phyloP scores from a whole-genome alignment of 148 eudicot species.

The Amaranthus cruentus region DNA sequence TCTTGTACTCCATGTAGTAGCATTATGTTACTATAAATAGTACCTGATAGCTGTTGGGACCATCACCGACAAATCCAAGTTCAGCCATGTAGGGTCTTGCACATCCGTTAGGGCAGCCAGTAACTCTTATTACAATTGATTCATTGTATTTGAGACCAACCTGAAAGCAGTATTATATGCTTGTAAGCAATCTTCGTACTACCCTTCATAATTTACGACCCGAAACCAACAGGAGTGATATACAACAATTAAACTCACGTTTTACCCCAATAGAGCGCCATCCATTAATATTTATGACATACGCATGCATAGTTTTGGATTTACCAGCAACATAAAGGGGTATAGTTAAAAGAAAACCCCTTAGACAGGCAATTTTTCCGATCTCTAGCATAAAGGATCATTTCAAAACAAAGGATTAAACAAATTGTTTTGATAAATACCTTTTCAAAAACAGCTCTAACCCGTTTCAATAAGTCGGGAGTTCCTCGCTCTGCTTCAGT shows the following conservation, averaged over 20 bases:
- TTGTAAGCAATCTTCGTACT: constrained; percentile 11
- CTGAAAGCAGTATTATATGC: constrained; percentile 31
- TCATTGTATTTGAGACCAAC: constrained; percentile 84
- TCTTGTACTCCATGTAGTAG: neutral
- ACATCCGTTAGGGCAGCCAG: constrained; percentile 99
- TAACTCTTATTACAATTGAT: constrained; percentile 72
- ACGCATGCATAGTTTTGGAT: too few relatives aligned
- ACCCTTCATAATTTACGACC: neutral
- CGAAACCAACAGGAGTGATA: too few relatives aligned
- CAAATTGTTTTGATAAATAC: constrained; percentile 29
- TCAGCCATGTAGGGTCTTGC: constrained; percentile 99
- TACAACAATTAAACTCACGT: too few relatives aligned
- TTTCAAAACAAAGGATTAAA: neutral
- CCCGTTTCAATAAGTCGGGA: constrained; percentile 84
- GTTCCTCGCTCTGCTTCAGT: constrained; percentile 98
- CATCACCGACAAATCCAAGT: constrained; percentile 98
- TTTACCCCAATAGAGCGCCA: too few relatives aligned
- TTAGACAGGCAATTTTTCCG: too few relatives aligned
- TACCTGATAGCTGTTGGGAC: constrained; percentile 99
- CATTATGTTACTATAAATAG: neutral
- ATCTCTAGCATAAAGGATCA: too few relatives aligned
- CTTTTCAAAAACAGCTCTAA: constrained; percentile 90
- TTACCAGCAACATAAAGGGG: too few relatives aligned
- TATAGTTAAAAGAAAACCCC: too few relatives aligned
- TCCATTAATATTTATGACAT: too few relatives aligned